Evolutionary conservation across 2,329 filamentous ascomycete genomes (phyloP).

Genomic region (Pyricularia sp.): DNA sequence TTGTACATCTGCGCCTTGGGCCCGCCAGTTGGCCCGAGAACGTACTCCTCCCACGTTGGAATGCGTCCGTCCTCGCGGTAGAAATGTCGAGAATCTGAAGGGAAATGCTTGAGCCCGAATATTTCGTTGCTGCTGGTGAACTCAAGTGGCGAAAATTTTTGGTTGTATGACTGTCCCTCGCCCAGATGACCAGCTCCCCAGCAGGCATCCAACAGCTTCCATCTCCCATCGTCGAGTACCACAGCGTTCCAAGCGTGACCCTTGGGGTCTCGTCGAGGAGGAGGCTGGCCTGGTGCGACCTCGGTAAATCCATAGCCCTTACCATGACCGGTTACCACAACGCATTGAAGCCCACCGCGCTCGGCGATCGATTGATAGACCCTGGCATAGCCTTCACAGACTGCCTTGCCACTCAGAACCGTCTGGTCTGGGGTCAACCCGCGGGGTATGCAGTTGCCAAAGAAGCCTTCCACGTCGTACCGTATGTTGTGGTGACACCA

Average conservation of each 20-base stretch:
- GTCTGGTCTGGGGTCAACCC: conserved; percentile 60
- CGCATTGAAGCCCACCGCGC: conserved; percentile 68
- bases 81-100: conserved; percentile 56
- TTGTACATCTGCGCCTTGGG: conserved; percentile 39
- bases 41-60: conserved; percentile 75
- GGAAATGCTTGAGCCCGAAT: conserved; percentile 77
- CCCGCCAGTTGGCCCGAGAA: conserved; percentile 46
- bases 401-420: conserved; percentile 68
- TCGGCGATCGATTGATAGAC: conserved; percentile 71
- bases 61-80: conserved; percentile 63
- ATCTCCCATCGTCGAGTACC: conserved; percentile 72
- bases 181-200: conserved; percentile 79
- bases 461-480: conserved; percentile 77
- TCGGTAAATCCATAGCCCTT: conserved; percentile 72
- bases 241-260: conserved; percentile 93
- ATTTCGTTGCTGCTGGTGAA: conserved; percentile 62
- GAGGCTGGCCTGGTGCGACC: conserved; percentile 50
- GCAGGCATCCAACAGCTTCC: conserved; percentile 87
- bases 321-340: conserved; percentile 69
- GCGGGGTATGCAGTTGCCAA: conserved; percentile 56
- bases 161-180: conserved; percentile 48
- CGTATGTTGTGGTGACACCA: conserved; percentile 92
- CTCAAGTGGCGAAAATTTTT: conserved; percentile 55
- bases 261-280: conserved; percentile 52
- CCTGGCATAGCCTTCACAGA: conserved; percentile 86